Evolutionary conservation across 345 rosid genomes (phyloP).

Genomic region (Rhodamnia rubescens): DNA sequence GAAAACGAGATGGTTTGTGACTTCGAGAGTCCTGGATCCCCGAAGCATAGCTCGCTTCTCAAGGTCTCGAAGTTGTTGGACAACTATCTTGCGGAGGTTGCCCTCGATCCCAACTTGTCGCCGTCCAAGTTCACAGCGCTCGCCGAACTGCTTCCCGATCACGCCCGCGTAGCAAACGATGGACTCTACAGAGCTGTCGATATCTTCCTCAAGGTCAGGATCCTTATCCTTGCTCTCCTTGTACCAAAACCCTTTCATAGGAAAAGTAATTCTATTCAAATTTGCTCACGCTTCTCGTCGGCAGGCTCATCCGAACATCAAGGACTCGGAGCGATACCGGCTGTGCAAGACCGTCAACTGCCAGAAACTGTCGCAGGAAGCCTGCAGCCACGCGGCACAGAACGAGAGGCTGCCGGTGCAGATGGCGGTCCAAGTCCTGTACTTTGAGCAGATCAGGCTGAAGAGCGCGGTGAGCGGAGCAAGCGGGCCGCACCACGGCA

Average conservation of each 20-base stretch:
- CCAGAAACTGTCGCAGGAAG: conserved; percentile 93
- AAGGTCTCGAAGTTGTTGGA: conserved; percentile 90
- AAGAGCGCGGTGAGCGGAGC: conserved; percentile 81
- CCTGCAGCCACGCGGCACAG: conserved; percentile 96
- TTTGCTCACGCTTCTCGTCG: not conserved
- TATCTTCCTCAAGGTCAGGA: conserved; percentile 70
- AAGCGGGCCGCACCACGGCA: conserved; percentile 12
- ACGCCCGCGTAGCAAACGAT: conserved; percentile 71
- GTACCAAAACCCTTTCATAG: not conserved
- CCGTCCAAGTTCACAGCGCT: conserved; percentile 71
- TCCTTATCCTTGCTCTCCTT: not conserved
- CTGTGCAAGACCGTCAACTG: conserved; percentile 86
- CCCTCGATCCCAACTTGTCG: conserved; percentile 60
- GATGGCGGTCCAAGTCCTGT: conserved; percentile 87
- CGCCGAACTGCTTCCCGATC: conserved; percentile 86
- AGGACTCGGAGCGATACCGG: conserved; percentile 76
- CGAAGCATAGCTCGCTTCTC: conserved; percentile 78
- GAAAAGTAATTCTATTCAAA: not conserved
- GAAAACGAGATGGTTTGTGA: conserved; percentile 71
- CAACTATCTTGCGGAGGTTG: conserved; percentile 80
- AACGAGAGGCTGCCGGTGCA: conserved; percentile 91
- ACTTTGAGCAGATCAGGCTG: conserved; percentile 86
- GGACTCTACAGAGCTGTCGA: conserved; percentile 88
- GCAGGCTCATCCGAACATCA: conserved; percentile 84
- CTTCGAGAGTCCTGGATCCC: conserved; percentile 81